These are phyloP conservation scores for Bipolaris victoriae DNA, from an alignment of 2,329 filamentous ascomycete genomes.

Conservation along the genomic window DNA sequence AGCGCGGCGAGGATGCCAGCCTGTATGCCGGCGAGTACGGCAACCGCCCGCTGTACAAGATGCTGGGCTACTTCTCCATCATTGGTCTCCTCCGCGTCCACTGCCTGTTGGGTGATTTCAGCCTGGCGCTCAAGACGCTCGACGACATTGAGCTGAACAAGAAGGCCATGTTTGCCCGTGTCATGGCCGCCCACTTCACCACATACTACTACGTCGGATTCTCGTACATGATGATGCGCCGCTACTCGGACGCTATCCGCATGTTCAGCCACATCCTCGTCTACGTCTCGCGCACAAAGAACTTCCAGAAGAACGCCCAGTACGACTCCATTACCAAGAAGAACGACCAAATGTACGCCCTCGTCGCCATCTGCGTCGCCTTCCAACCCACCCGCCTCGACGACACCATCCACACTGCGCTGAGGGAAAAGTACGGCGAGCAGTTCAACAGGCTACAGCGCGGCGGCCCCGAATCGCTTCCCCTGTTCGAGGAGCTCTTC, in stretches of 20 bases:
- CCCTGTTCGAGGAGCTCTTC: constrained; percentile 98
- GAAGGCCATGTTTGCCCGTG: constrained; percentile 99
- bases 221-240: constrained; percentile 99
- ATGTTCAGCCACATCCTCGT: constrained; percentile 99
- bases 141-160: constrained; percentile 99
- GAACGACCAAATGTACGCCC: constrained; percentile 99
- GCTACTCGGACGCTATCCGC: constrained; percentile 98
- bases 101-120: constrained; percentile 96
- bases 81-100: constrained; percentile 96
- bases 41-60: constrained; percentile 90
- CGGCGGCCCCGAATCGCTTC: constrained; percentile 91
- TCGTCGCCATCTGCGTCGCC: constrained; percentile 97
- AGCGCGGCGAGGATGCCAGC: constrained; percentile 87
- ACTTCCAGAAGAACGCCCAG: constrained; percentile 99
- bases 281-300: constrained; percentile 98
- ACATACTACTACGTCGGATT: constrained; percentile 99
- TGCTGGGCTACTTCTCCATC: constrained; percentile 99
- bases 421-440: constrained; percentile 99
- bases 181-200: constrained; percentile 99
- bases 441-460: constrained; percentile 96
- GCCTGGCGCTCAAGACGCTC: constrained; percentile 95
- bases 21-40: constrained; percentile 94
- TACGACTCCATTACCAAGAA: constrained; percentile 99
- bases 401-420: constrained; percentile 97
- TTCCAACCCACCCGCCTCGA: constrained; percentile 97